phyloP scores from a whole-genome alignment of 1,284 basidiomycete genomes.

The Rhodotorula sp. region DNA sequence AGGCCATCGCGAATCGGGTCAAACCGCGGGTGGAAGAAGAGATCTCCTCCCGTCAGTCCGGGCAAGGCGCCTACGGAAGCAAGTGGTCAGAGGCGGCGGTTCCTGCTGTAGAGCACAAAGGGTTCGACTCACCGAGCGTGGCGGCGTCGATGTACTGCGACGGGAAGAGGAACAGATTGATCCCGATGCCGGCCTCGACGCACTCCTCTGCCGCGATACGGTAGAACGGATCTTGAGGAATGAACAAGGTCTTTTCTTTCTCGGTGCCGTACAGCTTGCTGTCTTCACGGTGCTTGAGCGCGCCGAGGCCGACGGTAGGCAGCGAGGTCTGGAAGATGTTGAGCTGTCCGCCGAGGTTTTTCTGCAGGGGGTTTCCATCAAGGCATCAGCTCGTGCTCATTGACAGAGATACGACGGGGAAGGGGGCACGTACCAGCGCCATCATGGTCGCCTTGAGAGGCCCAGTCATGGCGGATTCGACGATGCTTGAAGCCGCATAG shows the following conservation, averaged over 20 bases:
- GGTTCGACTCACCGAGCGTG: slow-evolving; percentile 63
- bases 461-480: slow-evolving; percentile 72
- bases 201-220: slow-evolving; percentile 79
- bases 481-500: slow-evolving; percentile 57
- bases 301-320: slow-evolving; percentile 75
- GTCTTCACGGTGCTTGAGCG: slow-evolving; percentile 62
- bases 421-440: slow-evolving; percentile 57
- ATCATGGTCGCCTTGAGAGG: slow-evolving; percentile 71
- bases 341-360: slow-evolving; percentile 79
- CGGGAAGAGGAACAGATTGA: slow-evolving; percentile 85
- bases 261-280: slow-evolving; percentile 77
- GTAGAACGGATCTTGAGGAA: slow-evolving; percentile 74
- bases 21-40: slow-evolving; percentile 91
- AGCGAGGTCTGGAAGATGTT: slow-evolving; percentile 76
- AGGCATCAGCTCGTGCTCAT: background rate
- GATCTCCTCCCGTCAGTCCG: slow-evolving; percentile 82
- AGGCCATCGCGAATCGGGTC: slow-evolving; percentile 66
- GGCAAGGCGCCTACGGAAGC: slow-evolving; percentile 54
- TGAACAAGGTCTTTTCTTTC: slow-evolving; percentile 79
- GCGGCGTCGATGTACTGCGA: slow-evolving; percentile 81
- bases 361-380: slow-evolving; percentile 51
- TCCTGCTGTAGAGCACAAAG: background rate
- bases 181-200: slow-evolving; percentile 82
- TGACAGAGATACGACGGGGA: slow-evolving; percentile 10
- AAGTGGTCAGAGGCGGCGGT: background rate